Base-by-base conservation (phyloP, 129 eudicot genomes). In the Mikania micrantha region DNA sequence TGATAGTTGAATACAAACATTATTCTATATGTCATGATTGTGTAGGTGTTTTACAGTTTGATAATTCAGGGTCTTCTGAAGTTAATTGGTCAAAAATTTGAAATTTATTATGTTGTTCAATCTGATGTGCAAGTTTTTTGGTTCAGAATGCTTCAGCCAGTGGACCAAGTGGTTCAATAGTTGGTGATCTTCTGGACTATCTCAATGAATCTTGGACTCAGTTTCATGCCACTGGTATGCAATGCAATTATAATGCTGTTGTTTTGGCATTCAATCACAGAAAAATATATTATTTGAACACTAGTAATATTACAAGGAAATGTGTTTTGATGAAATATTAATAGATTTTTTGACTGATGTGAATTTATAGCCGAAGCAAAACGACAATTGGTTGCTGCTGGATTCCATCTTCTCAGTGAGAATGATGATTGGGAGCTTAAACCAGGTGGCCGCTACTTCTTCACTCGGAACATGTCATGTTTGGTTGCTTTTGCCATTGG, bases 201-300 rank as follows among this genome's bases (percentile, higher is more conserved):
- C 96, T 92, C 62, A 92, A 92, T 29, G 98, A 92, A 67, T 88
- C 96, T 0, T 92, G 98, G 98, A 92, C 98, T 63, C 98, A 92
- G 28, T 92, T 92, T 84, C 98, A 92, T 79, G 98, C 98, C 66
- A 88, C 98, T 28, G 98, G 98, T 88, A 85, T 49, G 31, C 48
- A 16, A 39, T 60, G n/a, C n/a, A n/a, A n/a, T n/a, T 25, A 22
- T 9, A 47, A 48, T 35, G 61, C 22, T 44, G 53, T 34, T 54
- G 34, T 44, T 44, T 59, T n/a, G 17, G 35, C 15, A 66, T 71
- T 60, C 1, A 22, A 31, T 57, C 25, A 53, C 16, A 69, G 53
- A 3, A 24, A 24, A 54, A 54, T 54, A 9, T 53, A 10, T 53
- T 53, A 24, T 24, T 12, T 53, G 17, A 53, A 53, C 24, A 11